A percentile compares a stretch with the other conserved stretches of the same genome.
These are phyloP conservation scores for Pneumocystis canis DNA, from an alignment of 1,139 yeast species.

Conservation along the genomic window DNA sequence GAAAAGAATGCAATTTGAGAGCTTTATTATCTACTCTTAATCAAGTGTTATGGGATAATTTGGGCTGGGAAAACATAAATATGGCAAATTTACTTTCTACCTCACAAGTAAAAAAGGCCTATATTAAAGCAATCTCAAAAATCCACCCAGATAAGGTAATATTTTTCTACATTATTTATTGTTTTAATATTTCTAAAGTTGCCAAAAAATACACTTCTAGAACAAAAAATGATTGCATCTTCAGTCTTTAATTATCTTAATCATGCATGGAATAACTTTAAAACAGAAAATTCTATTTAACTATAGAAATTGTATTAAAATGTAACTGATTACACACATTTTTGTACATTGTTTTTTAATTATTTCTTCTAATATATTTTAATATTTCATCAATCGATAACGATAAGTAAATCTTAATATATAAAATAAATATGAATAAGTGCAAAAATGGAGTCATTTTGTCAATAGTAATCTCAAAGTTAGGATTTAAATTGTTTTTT, in stretches of 20 bases:
- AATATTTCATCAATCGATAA: neutral
- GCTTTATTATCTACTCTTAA: slow-evolving; percentile 57
- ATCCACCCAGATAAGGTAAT: slow-evolving; percentile 77
- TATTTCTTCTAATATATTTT: neutral
- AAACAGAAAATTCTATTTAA: slow-evolving; percentile 36
- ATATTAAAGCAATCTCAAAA: slow-evolving; percentile 84
- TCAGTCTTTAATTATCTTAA: slow-evolving; percentile 71
- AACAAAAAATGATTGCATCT: slow-evolving; percentile 71
- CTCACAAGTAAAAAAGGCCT: slow-evolving; percentile 74
- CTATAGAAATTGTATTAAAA: neutral
- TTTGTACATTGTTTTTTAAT: neutral
- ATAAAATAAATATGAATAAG: neutral
- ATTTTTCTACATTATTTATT: neutral
- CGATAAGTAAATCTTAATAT: neutral
- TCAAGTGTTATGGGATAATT: slow-evolving; percentile 44
- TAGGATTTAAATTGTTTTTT: neutral
- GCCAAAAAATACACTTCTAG: slow-evolving; percentile 39
- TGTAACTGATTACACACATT: neutral
- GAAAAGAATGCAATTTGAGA: slow-evolving; percentile 67
- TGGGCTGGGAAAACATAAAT: slow-evolving; percentile 49
- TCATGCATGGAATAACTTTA: slow-evolving; percentile 83
- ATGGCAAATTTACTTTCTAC: slow-evolving; percentile 71
- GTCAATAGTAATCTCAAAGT: neutral
- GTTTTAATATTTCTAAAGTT: slow-evolving; percentile 22
- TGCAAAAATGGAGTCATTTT: neutral